Evolutionary conservation across 768 basidiomycete species (phyloP).

Genomic region (Candolleomyces efflorescens): DNA sequence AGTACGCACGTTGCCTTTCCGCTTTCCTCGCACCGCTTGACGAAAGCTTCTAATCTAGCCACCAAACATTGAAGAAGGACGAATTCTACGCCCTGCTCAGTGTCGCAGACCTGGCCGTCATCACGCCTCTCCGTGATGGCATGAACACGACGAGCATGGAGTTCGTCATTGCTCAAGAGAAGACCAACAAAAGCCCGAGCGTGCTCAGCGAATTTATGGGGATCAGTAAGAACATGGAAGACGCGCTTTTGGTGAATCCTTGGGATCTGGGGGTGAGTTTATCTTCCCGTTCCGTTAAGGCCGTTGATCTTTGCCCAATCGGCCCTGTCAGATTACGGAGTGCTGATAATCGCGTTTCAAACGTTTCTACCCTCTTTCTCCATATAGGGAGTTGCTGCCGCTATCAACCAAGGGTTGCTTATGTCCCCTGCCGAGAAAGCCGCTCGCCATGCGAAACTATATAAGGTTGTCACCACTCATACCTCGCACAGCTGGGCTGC

Average conservation of each 20-base stretch:
- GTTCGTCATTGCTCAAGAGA: conserved; percentile 91
- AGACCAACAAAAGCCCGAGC: conserved; percentile 77
- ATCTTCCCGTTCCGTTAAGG: not conserved
- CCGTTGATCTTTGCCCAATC: not conserved
- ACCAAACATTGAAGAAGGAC: conserved; percentile 95
- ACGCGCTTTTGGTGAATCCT: conserved; percentile 90
- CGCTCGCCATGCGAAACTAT: conserved; percentile 66
- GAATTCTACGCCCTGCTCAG: conserved; percentile 95
- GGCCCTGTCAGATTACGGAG: not conserved
- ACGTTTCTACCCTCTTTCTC: not conserved
- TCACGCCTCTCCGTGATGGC: conserved; percentile 93
- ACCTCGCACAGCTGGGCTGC: conserved; percentile 96
- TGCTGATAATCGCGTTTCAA: not conserved
- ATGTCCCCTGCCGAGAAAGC: conserved; percentile 80
- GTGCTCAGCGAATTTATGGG: conserved; percentile 98
- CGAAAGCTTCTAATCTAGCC: conserved; percentile 43
- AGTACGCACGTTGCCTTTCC: conserved; percentile 51
- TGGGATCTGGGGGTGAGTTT: conserved; percentile 84
- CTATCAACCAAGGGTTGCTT: conserved; percentile 82
- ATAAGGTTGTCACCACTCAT: conserved; percentile 86
- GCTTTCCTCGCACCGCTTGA: not conserved
- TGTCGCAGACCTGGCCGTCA: conserved; percentile 91
- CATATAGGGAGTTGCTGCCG: conserved; percentile 76
- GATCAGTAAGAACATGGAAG: conserved; percentile 86
- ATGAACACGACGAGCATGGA: conserved; percentile 99